Conservation (phyloP, 2,329 filamentous ascomycete species). For the Knoxdaviesia capensis region DNA sequence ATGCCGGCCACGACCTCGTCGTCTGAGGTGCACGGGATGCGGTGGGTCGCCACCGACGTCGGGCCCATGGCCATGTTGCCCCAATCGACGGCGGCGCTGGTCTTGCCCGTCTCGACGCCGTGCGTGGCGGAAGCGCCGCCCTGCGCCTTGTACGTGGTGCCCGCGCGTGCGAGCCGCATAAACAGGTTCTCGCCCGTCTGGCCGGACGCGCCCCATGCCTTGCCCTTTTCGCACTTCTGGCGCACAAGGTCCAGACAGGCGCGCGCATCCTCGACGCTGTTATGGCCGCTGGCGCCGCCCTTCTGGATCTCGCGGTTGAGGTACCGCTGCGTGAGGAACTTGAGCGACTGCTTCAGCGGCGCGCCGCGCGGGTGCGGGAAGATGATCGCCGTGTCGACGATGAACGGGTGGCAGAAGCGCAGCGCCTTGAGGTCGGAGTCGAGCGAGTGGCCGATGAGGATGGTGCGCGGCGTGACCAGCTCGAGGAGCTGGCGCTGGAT, state of each 20-base stretch:
- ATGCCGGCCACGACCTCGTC: slow-evolving; percentile 34
- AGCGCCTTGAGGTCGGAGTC: slow-evolving; percentile 72
- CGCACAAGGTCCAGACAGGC: slow-evolving; percentile 87
- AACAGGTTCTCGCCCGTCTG: slow-evolving; percentile 75
- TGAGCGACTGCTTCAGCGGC: slow-evolving; percentile 76
- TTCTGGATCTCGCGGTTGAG: slow-evolving; percentile 77
- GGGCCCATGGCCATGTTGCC: slow-evolving; percentile 49
- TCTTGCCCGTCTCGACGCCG: slow-evolving; percentile 34
- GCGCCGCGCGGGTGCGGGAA: slow-evolving; percentile 82
- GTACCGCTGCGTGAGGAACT: slow-evolving; percentile 75
- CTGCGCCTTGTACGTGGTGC: slow-evolving; percentile 40
- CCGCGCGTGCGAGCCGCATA: slow-evolving; percentile 50
- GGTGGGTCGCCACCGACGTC: slow-evolving; percentile 32
- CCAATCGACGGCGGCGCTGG: slow-evolving; percentile 72
- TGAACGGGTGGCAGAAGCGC: slow-evolving; percentile 73
- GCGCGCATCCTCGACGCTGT: slow-evolving; percentile 80
- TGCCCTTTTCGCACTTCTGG: slow-evolving; percentile 88
- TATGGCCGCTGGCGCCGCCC: slow-evolving; percentile 53
- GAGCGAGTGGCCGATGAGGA: slow-evolving; percentile 63
- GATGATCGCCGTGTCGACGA: slow-evolving; percentile 78
- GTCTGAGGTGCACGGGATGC: slow-evolving; percentile 37
- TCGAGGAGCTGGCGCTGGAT: slow-evolving; percentile 61
- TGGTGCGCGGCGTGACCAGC: slow-evolving; percentile 50
- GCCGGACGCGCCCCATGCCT: slow-evolving; percentile 64
- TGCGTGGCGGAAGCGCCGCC: slow-evolving; percentile 35